Evolutionary conservation across 2,329 filamentous ascomycete species (phyloP), one percentile per base, ranked within the genome.

Genomic region (Penicillium sp.): DNA sequence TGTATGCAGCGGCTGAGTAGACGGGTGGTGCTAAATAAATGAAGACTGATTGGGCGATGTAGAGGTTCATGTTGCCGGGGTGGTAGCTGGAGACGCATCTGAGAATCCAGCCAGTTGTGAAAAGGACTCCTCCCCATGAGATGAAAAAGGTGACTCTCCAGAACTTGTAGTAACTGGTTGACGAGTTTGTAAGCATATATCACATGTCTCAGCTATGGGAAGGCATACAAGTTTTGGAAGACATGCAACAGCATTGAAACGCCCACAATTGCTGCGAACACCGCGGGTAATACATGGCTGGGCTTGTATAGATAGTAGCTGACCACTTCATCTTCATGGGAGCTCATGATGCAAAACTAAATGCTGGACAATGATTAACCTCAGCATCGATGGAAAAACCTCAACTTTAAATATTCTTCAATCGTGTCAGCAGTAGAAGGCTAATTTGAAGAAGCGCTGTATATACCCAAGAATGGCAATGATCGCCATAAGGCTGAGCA

Each of bases 61-160:
- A 76, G 14, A 76, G 55, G 16, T 67, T 59, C 21, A 66, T 6
- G 39, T 73, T 69, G 0, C 49, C 57, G 0, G 71, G 65, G 10
- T 71, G 52, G 53, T 68, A 70, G 42, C 64, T 68, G 3, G 70
- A 71, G 46, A 73, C 47, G 24, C 59, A 55, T 9, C 72, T 68
- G 26, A 73, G 60, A 43, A 74, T 72, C 73, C 74, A 77, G 26
- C 74, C 74, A 4, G 67, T 61, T 9, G 68, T 73, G 60, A 75
- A 77, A 33, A 77, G 61, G 11, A 64, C 31, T 47, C 72, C 70
- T 49, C 68, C 74, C 66, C 68, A 75, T 45, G 65, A 65, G 57
- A 75, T 67, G 57, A 71, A 75, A 57, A 74, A 75, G 7, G 70
- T 74, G 16, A 75, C 62, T n/a, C 60, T 63, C 72, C 72, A 75